Conservation (phyloP, 192 early-diverging fungal genomes). For the Backusella circina region DNA sequence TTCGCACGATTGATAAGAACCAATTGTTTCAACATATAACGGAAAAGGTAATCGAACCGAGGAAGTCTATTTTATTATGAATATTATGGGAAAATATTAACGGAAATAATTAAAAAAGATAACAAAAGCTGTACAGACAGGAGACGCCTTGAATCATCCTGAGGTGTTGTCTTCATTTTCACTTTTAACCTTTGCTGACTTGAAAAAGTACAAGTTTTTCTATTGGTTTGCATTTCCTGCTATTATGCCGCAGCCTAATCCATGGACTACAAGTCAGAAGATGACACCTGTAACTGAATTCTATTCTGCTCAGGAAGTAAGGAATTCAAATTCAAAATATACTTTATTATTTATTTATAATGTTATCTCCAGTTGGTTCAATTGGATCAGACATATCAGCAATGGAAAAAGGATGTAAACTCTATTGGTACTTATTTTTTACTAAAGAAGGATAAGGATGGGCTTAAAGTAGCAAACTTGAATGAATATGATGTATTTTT, state of each 20-base stretch:
- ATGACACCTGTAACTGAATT: neutral
- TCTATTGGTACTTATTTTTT: constrained; percentile 6
- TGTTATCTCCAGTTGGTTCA: neutral
- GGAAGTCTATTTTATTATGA: constrained; percentile 6
- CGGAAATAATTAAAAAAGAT: constrained; percentile 42
- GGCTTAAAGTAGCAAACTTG: neutral
- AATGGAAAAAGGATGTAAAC: neutral
- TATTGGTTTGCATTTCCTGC: constrained; percentile 97
- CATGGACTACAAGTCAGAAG: constrained; percentile 43
- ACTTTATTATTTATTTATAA: neutral
- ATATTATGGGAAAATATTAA: constrained; percentile 4
- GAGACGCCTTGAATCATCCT: constrained; percentile 61
- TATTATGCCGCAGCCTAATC: constrained; percentile 56
- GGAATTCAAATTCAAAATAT: neutral
- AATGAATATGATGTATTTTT: constrained; percentile 23
- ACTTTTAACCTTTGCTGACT: constrained; percentile 89
- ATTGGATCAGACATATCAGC: neutral
- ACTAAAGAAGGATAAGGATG: neutral
- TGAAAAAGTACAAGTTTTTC: constrained; percentile 94
- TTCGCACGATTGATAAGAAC: constrained; percentile 75
- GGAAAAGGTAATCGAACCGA: constrained; percentile 46
- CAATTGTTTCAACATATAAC: constrained; percentile 56
- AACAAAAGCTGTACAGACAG: constrained; percentile 66
- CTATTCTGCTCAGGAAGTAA: neutral
- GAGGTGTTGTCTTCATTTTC: constrained; percentile 67